These are phyloP conservation scores for Aspergillus conjunctus DNA, from an alignment of 495 filamentous ascomycete genomes.

Conservation along the genomic window DNA sequence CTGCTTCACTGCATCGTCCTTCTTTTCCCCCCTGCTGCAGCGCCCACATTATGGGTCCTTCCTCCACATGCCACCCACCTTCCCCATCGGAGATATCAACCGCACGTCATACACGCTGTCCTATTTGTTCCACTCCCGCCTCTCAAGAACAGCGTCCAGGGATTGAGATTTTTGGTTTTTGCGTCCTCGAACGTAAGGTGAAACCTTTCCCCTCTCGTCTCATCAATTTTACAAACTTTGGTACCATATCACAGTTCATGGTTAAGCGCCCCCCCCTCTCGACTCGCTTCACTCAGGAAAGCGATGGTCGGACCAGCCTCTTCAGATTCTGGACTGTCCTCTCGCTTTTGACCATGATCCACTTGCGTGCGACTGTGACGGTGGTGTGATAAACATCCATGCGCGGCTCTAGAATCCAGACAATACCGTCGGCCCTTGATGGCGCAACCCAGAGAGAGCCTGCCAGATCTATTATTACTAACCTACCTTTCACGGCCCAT, in stretches of 20 bases:
- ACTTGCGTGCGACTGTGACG: neutral
- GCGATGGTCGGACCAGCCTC: neutral
- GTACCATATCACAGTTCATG: constrained; percentile 27
- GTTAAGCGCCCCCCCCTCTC: constrained; percentile 22
- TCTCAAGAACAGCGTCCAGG: neutral
- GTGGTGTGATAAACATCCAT: too few species aligned
- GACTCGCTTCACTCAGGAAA: neutral
- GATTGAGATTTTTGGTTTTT: constrained; percentile 6
- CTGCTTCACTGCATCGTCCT: too few species aligned
- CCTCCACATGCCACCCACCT: constrained; percentile 3
- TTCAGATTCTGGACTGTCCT: neutral
- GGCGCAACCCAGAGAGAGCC: too few species aligned
- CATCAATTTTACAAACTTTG: constrained; percentile 14
- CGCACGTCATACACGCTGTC: neutral
- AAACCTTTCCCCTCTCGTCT: constrained; percentile 7
- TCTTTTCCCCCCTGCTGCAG: neutral
- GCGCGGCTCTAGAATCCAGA: too few species aligned
- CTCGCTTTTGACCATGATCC: neutral
- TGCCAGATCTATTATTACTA: too few species aligned
- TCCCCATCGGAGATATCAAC: constrained; percentile 21
- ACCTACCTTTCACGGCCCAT: too few species aligned
- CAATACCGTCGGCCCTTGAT: too few species aligned
- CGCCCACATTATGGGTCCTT: neutral
- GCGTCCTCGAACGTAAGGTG: neutral
- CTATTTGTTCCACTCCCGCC: constrained; percentile 8